Percentiles rank a stretch among this genome's conserved stretches.
These are phyloP conservation scores for Babesia ovata DNA, from an alignment of 169 alveolate genomes.

Conservation along the genomic window DNA sequence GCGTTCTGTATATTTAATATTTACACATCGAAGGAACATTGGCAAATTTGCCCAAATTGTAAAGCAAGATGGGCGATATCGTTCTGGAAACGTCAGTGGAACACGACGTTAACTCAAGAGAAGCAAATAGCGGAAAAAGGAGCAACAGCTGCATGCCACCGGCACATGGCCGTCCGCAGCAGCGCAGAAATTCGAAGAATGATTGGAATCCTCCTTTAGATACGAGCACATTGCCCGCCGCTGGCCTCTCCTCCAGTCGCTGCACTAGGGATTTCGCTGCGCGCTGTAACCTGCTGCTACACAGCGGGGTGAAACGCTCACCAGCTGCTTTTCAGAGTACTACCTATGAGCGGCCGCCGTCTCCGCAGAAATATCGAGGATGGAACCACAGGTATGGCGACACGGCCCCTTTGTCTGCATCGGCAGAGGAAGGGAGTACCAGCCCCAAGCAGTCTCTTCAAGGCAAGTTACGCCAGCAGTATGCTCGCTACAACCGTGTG, in stretches of 20 bases:
- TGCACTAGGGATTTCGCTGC: constrained; percentile 41
- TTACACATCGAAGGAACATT: neutral
- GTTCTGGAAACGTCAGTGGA: neutral
- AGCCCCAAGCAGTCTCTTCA: constrained; percentile 3
- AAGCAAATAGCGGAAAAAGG: neutral
- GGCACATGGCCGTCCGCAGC: neutral
- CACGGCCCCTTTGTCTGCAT: neutral
- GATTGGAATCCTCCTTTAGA: neutral
- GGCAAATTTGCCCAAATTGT: neutral
- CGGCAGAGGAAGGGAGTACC: neutral
- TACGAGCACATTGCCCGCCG: constrained; percentile 18
- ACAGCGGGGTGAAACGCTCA: constrained; percentile 17
- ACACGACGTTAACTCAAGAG: neutral
- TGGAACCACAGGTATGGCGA: neutral
- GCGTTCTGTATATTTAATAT: neutral
- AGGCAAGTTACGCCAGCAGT: constrained; percentile 11
- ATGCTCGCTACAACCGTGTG: constrained; percentile 1
- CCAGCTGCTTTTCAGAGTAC: neutral
- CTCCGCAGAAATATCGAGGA: neutral
- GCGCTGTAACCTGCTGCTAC: constrained; percentile 11
- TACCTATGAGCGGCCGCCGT: neutral
- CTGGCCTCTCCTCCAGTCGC: constrained; percentile 54
- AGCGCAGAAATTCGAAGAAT: neutral
- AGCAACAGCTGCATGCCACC: constrained; percentile 10
- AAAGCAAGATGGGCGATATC: neutral